phyloP scores from a whole-genome alignment of 129 eudicot species.

The Tanacetum coccineum region DNA sequence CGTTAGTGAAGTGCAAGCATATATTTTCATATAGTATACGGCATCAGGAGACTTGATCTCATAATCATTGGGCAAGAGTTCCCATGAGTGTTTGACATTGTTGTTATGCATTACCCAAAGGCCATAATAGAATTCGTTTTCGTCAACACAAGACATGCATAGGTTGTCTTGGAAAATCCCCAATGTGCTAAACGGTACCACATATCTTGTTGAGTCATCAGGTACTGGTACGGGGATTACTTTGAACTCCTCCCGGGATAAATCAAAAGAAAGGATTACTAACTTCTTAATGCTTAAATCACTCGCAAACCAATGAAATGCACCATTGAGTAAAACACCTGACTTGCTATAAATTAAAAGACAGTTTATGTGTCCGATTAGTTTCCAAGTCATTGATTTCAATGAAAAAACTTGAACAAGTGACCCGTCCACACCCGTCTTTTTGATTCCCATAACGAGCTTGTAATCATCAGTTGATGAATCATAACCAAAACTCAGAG shows the following conservation, averaged over 20 bases:
- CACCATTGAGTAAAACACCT: neutral
- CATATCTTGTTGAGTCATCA: neutral
- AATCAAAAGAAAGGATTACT: neutral
- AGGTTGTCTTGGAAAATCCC: neutral
- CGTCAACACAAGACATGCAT: neutral
- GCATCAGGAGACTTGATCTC: neutral
- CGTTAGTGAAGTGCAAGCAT: neutral
- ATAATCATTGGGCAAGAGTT: neutral
- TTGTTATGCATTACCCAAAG: neutral
- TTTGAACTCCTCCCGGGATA: neutral
- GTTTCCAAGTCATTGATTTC: too few relatives aligned
- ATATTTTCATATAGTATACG: neutral
- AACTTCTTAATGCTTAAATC: neutral
- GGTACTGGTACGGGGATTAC: neutral
- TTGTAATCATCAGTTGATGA: neutral
- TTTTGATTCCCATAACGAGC: neutral
- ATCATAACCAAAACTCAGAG: neutral
- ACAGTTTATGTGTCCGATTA: neutral
- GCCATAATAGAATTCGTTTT: neutral
- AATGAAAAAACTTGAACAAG: neutral
- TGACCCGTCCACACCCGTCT: neutral
- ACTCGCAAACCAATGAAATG: neutral
- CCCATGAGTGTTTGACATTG: slow-evolving; percentile 1
- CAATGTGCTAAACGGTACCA: neutral
- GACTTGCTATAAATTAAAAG: neutral